Base-by-base conservation (phyloP, 495 filamentous ascomycete species). In the Podospora australis region DNA sequence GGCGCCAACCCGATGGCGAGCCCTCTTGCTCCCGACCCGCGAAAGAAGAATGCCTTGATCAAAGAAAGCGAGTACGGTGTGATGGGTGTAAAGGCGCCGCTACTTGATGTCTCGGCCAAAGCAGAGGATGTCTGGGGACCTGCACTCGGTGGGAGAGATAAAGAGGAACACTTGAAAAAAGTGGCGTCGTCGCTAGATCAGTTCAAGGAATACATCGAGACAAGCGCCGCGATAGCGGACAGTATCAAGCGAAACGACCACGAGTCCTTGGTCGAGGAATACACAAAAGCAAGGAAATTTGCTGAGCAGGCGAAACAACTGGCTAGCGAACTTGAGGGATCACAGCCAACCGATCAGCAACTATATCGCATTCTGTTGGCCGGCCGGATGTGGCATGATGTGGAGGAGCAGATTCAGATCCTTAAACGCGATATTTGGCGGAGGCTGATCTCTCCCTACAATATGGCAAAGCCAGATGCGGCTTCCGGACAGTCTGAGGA, bases 51-150 rank as follows among this genome's bases (percentile, higher is more conserved):
- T 64, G 90, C 91, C 5, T 70, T 96, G 30, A 75, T 81, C 10
- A 95, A 94, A 62, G 92, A 98, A 62, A 90, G 86, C 53, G 92
- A 98, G 58, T 98, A 94, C 51, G 92, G 94, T 24, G 84, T 96
- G 44, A 77, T 83, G 58, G 90, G 90, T 6, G 95, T 98, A 47
- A 90, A 94, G 53, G 75, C 74, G 6, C 90, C 94, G 23, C 65
- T 98, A 46, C 73, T 88, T 8, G 92, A 97, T 56, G 87, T 89
- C 2, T 88, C 88, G 19, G 81, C 87, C 40, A 97, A 96, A 60
- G 91, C 90, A 0, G 88, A 98, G 61, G 94, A 98, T 52, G 81
- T 97, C 3, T 98, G 92, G 87, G 92, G 94, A 0, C 94, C 94
- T 13, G 90, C 90, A 14, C 70, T 98, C 41, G 88, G 88, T 23